phyloP scores from a whole-genome alignment of 164 flowering plant genomes.

The Paratinospora sagittata region DNA sequence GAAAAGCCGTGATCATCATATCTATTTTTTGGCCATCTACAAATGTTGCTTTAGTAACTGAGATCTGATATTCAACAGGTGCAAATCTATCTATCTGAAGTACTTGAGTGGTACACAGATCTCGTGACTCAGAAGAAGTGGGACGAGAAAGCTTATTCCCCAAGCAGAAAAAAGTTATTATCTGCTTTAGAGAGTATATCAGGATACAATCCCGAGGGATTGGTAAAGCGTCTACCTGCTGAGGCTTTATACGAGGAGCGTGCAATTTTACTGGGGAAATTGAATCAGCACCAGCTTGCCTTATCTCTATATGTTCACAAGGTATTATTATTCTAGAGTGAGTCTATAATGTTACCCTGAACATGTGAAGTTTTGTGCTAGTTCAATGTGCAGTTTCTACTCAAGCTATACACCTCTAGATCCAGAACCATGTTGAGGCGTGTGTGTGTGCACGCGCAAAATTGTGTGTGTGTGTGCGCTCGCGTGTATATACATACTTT shows the following conservation, averaged over 20 bases:
- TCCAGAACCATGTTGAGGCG: too few relatives aligned
- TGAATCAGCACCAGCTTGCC: slow-evolving; percentile 98
- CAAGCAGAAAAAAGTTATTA: slow-evolving; percentile 78
- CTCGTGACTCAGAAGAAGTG: slow-evolving; percentile 62
- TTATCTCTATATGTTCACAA: slow-evolving; percentile 87
- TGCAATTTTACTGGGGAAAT: slow-evolving; percentile 85
- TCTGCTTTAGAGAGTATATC: slow-evolving; percentile 80
- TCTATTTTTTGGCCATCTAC: not conserved
- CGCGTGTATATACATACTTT: too few relatives aligned
- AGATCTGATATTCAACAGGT: slow-evolving; percentile 37
- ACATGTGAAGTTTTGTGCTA: not conserved
- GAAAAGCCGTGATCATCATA: not conserved
- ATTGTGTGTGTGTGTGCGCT: too few relatives aligned
- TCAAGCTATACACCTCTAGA: too few relatives aligned
- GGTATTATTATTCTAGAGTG: slow-evolving; percentile 35
- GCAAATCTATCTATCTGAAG: slow-evolving; percentile 97
- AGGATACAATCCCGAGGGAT: slow-evolving; percentile 73
- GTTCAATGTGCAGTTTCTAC: too few relatives aligned
- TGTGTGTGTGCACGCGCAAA: too few relatives aligned
- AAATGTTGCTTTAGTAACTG: slow-evolving; percentile 6
- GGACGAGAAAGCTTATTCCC: slow-evolving; percentile 77
- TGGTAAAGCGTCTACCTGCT: slow-evolving; percentile 77
- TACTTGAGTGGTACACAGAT: slow-evolving; percentile 79
- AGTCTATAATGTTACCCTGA: not conserved
- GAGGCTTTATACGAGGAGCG: slow-evolving; percentile 95